Evolutionary conservation across 495 filamentous ascomycete species (phyloP).

Genomic region (Penicillium diatomitis): DNA sequence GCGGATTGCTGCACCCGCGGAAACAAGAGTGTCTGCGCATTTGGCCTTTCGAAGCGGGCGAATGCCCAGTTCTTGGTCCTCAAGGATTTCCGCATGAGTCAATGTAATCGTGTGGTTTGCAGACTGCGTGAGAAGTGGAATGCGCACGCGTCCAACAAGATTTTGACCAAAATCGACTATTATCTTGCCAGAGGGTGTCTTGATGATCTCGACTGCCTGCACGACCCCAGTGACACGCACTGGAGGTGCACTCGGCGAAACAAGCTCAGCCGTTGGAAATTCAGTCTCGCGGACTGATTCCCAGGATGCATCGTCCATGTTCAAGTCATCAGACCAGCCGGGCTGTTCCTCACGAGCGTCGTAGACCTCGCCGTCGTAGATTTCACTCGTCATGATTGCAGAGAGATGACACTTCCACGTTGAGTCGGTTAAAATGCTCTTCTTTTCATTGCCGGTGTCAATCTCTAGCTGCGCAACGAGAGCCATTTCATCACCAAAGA

Average conservation of each 20-base stretch:
- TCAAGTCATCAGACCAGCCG: conserved; percentile 14
- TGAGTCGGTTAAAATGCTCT: conserved; percentile 28
- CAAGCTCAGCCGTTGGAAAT: conserved; percentile 20
- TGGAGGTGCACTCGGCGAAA: conserved; percentile 33
- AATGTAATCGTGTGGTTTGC: conserved; percentile 21
- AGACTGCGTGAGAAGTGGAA: conserved; percentile 25
- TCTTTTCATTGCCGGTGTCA: conserved; percentile 10
- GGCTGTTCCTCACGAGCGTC: conserved; percentile 26
- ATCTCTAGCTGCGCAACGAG: conserved; percentile 38
- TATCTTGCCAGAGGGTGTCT: conserved; percentile 33
- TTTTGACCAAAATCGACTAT: conserved; percentile 52
- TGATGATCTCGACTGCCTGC: conserved; percentile 30
- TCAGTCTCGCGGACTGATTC: conserved; percentile 5
- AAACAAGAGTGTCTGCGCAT: conserved; percentile 33
- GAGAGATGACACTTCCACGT: conserved; percentile 34
- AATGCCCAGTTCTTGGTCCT: conserved; percentile 40
- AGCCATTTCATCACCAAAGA: conserved; percentile 40
- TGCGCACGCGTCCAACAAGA: conserved; percentile 39
- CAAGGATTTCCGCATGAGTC: conserved; percentile 44
- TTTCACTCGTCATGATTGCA: conserved; percentile 35
- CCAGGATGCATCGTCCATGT: conserved; percentile 11
- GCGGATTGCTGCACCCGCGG: conserved; percentile 7
- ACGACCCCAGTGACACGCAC: conserved; percentile 31
- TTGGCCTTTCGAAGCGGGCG: conserved; percentile 40
- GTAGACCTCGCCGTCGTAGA: conserved; percentile 48